Conservation (phyloP, 495 filamentous ascomycete species). For the Podospora appendiculata region DNA sequence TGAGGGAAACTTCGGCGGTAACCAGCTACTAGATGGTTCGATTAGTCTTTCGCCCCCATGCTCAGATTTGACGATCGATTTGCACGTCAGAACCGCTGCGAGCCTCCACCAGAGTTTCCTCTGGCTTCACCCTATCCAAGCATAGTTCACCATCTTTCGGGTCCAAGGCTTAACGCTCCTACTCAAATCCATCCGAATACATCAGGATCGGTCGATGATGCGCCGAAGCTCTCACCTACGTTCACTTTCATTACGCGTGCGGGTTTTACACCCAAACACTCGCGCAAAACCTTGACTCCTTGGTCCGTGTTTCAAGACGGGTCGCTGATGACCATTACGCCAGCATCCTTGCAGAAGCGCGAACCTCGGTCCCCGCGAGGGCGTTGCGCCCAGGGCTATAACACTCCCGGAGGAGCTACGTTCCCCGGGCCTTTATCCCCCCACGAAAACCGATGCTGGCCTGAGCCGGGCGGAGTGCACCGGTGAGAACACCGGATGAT, state of each 20-base stretch:
- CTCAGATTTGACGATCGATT: slow-evolving; percentile 65
- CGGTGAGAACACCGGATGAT: slow-evolving; percentile 49
- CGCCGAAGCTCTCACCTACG: slow-evolving; percentile 40
- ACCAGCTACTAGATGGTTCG: slow-evolving; percentile 64
- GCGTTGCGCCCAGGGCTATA: slow-evolving; percentile 47
- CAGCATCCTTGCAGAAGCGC: slow-evolving; percentile 47
- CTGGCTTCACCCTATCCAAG: slow-evolving; percentile 51
- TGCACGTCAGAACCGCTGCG: slow-evolving; percentile 67
- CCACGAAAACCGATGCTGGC: slow-evolving; percentile 56
- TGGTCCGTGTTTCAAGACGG: slow-evolving; percentile 69
- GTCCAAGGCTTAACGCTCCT: slow-evolving; percentile 67
- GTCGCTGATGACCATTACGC: slow-evolving; percentile 55
- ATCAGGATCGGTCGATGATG: slow-evolving; percentile 61
- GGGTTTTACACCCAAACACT: slow-evolving; percentile 65
- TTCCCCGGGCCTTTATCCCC: slow-evolving; percentile 51
- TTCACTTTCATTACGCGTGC: slow-evolving; percentile 64
- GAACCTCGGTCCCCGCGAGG: slow-evolving; percentile 17
- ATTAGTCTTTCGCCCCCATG: slow-evolving; percentile 61
- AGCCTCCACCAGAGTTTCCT: slow-evolving; percentile 70
- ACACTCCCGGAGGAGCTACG: slow-evolving; percentile 53
- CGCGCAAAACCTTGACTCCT: slow-evolving; percentile 64
- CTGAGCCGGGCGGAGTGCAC: slow-evolving; percentile 47
- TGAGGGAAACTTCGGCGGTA: slow-evolving; percentile 69
- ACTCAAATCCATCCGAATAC: slow-evolving; percentile 72
- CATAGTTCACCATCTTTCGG: slow-evolving; percentile 65